Evolutionary conservation across 2,329 filamentous ascomycete genomes (phyloP).

Genomic region (Claviceps paspali): DNA sequence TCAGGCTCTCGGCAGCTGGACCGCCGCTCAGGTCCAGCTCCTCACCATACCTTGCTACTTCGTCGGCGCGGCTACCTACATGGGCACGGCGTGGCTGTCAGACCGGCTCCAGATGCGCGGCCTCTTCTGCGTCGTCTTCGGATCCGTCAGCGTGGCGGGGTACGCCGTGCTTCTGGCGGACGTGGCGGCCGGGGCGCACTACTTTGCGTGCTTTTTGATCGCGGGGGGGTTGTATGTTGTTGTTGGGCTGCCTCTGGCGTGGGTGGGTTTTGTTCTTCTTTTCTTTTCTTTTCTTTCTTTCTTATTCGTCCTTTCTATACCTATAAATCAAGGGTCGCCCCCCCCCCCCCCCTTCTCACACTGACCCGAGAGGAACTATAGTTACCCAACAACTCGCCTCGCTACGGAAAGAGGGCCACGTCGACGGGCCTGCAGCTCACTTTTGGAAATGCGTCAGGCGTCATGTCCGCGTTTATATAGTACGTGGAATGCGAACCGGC

Average conservation of each 20-base stretch:
- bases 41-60: conserved; percentile 68
- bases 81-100: conserved; percentile 49
- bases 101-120: conserved; percentile 53
- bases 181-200: conserved; percentile 46
- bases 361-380: conserved; percentile 6
- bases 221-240: conserved; percentile 51
- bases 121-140: conserved; percentile 48
- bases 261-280: conserved; percentile 19
- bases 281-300: background rate
- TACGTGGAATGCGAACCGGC: no score
- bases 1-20: conserved; percentile 47
- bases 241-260: conserved; percentile 40
- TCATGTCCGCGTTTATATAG: conserved; percentile 58
- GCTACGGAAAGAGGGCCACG: conserved; percentile 63
- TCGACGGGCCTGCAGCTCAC: conserved; percentile 57
- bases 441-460: conserved; percentile 53
- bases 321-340: no score
- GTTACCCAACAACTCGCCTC: conserved; percentile 51
- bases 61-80: conserved; percentile 54
- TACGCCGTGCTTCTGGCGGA: conserved; percentile 54
- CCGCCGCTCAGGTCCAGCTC: conserved; percentile 51
- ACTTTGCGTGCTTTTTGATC: conserved; percentile 63
- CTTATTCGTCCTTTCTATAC: no score
- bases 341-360: no score
- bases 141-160: conserved; percentile 46